Percentiles rank a stretch among this genome's conserved stretches.
Conservation (phyloP, 768 basidiomycete genomes). For the Mycena alexandri region DNA sequence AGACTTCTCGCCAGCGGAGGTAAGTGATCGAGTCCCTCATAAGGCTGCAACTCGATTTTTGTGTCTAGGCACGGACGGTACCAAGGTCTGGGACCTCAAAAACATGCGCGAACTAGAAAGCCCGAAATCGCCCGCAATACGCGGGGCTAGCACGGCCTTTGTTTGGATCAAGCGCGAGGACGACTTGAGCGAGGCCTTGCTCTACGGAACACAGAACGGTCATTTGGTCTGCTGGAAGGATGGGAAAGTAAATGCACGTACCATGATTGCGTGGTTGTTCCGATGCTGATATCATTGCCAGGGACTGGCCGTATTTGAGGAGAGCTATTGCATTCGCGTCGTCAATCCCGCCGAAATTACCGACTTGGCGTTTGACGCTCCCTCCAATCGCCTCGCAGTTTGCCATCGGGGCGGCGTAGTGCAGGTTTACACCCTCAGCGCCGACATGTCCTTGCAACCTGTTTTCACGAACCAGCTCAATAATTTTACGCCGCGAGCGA, state of each 20-base stretch:
- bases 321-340: slow-evolving; percentile 32
- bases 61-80: slow-evolving; percentile 29
- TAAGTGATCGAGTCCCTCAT: slow-evolving; percentile 12
- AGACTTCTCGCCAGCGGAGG: slow-evolving; percentile 33
- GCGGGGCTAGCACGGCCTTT: slow-evolving; percentile 34
- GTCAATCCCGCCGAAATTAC: slow-evolving; percentile 39
- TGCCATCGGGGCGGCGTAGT: slow-evolving; percentile 38
- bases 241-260: slow-evolving; percentile 21
- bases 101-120: slow-evolving; percentile 21
- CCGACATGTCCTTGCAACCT: slow-evolving; percentile 24
- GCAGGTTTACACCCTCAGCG: slow-evolving; percentile 35
- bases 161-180: slow-evolving; percentile 38
- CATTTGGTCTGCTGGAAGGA: slow-evolving; percentile 38
- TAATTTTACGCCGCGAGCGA: slow-evolving; percentile 34
- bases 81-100: slow-evolving; percentile 30
- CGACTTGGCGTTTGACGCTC: slow-evolving; percentile 38
- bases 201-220: slow-evolving; percentile 37
- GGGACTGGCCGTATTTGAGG: slow-evolving; percentile 25
- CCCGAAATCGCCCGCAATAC: slow-evolving; percentile 17
- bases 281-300: too few species aligned
- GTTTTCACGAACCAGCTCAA: slow-evolving; percentile 37
- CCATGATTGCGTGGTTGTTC: neutral
- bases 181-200: slow-evolving; percentile 30
- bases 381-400: slow-evolving; percentile 38
- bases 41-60: neutral